Evolutionary conservation across 1,284 basidiomycete genomes (phyloP), one percentile per base, ranked within the genome.

Genomic region (Trametes hirsuta): DNA sequence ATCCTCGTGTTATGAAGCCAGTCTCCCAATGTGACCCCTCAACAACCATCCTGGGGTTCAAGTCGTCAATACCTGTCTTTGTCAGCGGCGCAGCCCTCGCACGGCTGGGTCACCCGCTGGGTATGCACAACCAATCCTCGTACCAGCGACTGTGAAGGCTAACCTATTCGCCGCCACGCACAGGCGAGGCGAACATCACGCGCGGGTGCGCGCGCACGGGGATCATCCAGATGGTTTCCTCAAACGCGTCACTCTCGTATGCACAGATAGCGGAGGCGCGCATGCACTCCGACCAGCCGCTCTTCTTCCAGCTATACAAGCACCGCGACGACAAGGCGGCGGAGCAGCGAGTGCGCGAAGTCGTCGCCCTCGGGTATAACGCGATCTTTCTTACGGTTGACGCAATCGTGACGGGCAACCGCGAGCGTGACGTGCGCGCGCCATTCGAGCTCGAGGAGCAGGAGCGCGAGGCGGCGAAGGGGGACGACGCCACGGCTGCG

Each of bases 341-440:
- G 1, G 85, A 86, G 67, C 82, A 85, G 63, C 86, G 92, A 39
- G 82, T 97, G 36, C 81, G 79, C 44, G 87, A 92, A 61, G 82
- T 94, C 22, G 88, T 92, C 65, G 69, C 73, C 18, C 75, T 90
- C 10, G 91, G 91, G 0, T 93, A 90, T 74, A 92, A 88, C 54
- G 94, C 93, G 1, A 91, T 98, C 55, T 93, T 94, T 74, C 77
- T 97, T 46, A 97, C 95, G 0, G 95, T 96, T 3, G 95, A 97
- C 76, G 94, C 94, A 6, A 82, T 93, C 4, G 86, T 93, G 8
- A 84, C 92, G 6, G 91, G 94, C 12, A 95, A 95, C 70, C 83
- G 95, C 41, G 95, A 97, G 75, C 76, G 85, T 47, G 95, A 97
- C 67, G 84, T 86, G 44, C 79, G 82, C 56, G 84, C 82, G 59